Base-by-base conservation (phyloP, 1,284 basidiomycete species). In the Blastosporella zonata region DNA sequence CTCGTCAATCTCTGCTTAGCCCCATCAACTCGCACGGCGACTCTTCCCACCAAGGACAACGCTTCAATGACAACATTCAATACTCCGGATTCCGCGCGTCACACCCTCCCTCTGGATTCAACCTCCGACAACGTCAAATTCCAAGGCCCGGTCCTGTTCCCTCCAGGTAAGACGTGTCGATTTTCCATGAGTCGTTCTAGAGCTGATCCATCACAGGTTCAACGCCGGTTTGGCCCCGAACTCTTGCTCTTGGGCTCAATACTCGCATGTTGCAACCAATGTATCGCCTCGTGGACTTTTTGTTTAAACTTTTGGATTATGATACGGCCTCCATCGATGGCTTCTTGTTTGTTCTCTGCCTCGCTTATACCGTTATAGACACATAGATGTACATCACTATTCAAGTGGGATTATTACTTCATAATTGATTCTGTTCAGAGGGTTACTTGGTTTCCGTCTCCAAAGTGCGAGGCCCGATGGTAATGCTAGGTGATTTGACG, bases 91-190 rank as follows among this genome's bases (percentile, higher is more conserved):
- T 53, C 33, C 49, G 63, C 54, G 61, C 68, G 55, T 60, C 62
- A 53, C 70, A 61, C 22, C 62, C 64, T 42, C 46, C 57, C 43
- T 58, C 58, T 20, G 58, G 53, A 49, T 55, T 47, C 56, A 43
- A 59, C 44, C 42, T 61, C 67, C 45, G 46, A 53, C 12, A 40
- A 47, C 53, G 49, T 29, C 41, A 62, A 62, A 27, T 40, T 50
- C 60, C 65, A 18, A 61, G 67, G 45, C 63, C 67, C 27, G 68
- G 60, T 49, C 65, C 66, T 40, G 59, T 62, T 40, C 63, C 59
- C 28, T 70, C 69, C 34, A 64, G 59, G 70, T 72, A 48, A 57
- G 63, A n/a, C n/a, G 2, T 1, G 43, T 13, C 21, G 25, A 18
- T 37, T 20, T 18, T 1, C 10, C 41, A 15, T 22, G 22, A 27